phyloP scores from a whole-genome alignment of 2,329 filamentous ascomycete genomes.

The Capronia americana region DNA sequence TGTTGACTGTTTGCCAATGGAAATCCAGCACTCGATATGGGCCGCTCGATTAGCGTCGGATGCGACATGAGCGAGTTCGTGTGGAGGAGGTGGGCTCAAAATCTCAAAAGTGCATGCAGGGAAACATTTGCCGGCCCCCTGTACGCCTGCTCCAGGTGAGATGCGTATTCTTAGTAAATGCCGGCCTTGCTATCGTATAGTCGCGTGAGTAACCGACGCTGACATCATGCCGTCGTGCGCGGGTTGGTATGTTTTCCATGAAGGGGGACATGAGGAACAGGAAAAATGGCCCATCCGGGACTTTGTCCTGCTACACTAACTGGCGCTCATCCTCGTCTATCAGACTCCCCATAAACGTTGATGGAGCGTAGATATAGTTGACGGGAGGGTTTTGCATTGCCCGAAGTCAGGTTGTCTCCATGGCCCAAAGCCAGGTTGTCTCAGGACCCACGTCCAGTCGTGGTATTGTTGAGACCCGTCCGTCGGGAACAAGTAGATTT shows the following conservation, averaged over 20 bases:
- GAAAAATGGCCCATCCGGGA: not conserved
- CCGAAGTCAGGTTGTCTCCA: not conserved
- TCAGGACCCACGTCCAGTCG: conserved; percentile 10
- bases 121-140: not conserved
- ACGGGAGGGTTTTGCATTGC: not conserved
- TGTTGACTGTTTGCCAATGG: not conserved
- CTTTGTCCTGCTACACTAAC: not conserved
- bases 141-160: not conserved
- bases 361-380: not conserved
- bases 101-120: not conserved
- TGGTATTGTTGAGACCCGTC: conserved; percentile 2
- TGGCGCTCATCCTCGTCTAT: not conserved
- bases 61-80: not conserved
- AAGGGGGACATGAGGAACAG: not conserved
- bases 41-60: not conserved
- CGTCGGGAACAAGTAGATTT: conserved; percentile 30
- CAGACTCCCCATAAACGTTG: conserved; percentile 7
- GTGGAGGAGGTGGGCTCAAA: not conserved
- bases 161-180: not conserved
- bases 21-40: not conserved
- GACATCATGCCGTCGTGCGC: not conserved
- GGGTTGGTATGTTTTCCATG: not conserved
- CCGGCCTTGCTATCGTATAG: not conserved
- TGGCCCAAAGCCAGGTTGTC: not conserved
- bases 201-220: not conserved